Evolutionary conservation across 2,329 filamentous ascomycete species (phyloP), one percentile per base, ranked within the genome.

Genomic region (Erysiphe pulchra): DNA sequence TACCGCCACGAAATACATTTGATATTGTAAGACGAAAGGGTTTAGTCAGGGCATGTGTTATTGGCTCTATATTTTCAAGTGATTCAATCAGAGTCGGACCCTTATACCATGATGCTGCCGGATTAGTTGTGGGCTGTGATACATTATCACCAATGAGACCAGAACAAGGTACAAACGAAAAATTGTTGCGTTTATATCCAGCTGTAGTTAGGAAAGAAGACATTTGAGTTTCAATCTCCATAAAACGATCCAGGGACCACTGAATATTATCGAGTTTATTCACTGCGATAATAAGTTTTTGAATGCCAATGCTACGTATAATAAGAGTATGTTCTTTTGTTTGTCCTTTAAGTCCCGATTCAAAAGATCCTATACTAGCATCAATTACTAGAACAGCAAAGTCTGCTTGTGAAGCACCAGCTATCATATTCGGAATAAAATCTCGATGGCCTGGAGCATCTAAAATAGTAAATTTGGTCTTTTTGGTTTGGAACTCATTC

Each of bases 371-470:
- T 0, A 75, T 83, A 47, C 80, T 79, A 4, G 87, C 80, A 59
- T 98, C 90, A 49, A 98, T 83, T 17, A 98, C 90, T 2, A 98
- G 66, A 0, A 98, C 80, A 0, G 86, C 90, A 60, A 95, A 90
- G 59, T 98, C 90, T 10, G 90, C 92, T 61, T 94, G 87, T 48
- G 82, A 90, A 3, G 87, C 85, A 13, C 90, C 90, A 2, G 87
- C 87, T 59, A 98, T 94, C 90, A 98, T 98, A 60, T 94, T 98
- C 0, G 90, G 90, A 17, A 98, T 85, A 57, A 95, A 98, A 59
- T 98, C 90, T 49, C 77, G 73, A 61, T 98, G 90, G 0, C 90
- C 90, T 0, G 90, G 90, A 0, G 90, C 87, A 59, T 98, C 90
- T 4, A 98, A 69, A 41, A 98, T 93, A 1, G 90, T 95, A 57